Evolutionary conservation across 768 basidiomycete species (phyloP), one percentile per base, ranked within the genome.

Genomic region (Kwoniella europaea): DNA sequence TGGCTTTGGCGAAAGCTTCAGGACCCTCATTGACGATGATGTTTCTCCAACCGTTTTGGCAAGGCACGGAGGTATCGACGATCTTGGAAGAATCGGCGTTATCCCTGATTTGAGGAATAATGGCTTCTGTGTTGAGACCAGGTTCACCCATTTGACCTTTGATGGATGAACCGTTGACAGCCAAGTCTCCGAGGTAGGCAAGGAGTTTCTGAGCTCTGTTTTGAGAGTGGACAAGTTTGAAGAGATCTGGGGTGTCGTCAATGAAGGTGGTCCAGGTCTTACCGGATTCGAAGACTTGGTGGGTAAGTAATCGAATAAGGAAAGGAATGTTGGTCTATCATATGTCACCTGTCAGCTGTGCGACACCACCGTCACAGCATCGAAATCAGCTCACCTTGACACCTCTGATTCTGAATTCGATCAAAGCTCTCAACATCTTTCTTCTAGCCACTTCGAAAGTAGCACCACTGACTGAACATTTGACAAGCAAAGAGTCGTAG

Each of bases 191-290:
- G 44, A 99, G 91, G 85, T 98, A 99, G 6, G 94, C 91, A 57
- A 99, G 88, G 65, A 99, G 86, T 84, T 98, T 98, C 85, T 98
- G 95, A 3, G 97, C 97, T 85, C 97, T 92, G 85, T 99, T 99
- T 85, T 95, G 95, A 76, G 91, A 94, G 79, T 93, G 92, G 7
- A 99, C 95, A 67, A 99, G 89, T 85, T 95, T 97, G 90, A 98
- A 99, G 73, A 99, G 89, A 81, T 98, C 94, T n/a, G 94, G 95
- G 1, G 96, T 98, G 84, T 99, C 97, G 80, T 99, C 97, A 84
- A 99, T 98, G 87, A 99, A 98, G 27, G 97, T 99, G 2, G 97
- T 99, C 97, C 97, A 99, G 10, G 97, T 97, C 86, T 94, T 92
- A 69, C 96, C 96, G 46, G 89, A 91, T 75, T 98, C 92, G 86